phyloP scores from a whole-genome alignment of 768 basidiomycete species.

The Agrocybe pediades region DNA sequence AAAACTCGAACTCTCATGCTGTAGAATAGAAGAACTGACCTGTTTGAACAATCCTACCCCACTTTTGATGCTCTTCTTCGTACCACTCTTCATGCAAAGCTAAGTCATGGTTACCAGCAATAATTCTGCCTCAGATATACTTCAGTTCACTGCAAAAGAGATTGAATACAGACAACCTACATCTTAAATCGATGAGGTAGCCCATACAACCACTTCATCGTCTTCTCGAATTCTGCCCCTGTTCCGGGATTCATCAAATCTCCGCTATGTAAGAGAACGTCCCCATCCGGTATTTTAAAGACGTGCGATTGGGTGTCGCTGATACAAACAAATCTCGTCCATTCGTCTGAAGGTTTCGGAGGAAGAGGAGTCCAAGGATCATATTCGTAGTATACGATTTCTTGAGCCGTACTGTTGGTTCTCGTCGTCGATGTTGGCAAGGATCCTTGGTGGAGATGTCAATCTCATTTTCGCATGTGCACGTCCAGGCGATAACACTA shows the following conservation, averaged over 20 bases:
- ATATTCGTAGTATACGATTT: conserved; percentile 39
- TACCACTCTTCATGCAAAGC: conserved; percentile 43
- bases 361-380: conserved; percentile 3
- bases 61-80: conserved; percentile 30
- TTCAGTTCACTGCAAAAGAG: not conserved
- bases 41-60: conserved; percentile 19
- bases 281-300: conserved; percentile 45
- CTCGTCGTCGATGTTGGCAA: not conserved
- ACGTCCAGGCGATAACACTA: no score
- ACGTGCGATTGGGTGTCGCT: conserved; percentile 55
- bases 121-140: not conserved
- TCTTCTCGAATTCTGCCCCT: conserved; percentile 43
- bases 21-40: not conserved
- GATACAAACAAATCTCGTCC: conserved; percentile 59
- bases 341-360: conserved; percentile 23
- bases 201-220: conserved; percentile 57
- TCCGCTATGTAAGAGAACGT: conserved; percentile 67
- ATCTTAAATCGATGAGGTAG: conserved; percentile 64
- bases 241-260: conserved; percentile 60
- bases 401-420: not conserved
- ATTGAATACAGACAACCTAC: conserved; percentile 37
- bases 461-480: no score
- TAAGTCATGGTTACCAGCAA: conserved; percentile 56
- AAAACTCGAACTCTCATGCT: not conserved
- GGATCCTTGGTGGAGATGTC: not conserved